A percentile compares a stretch with the other conserved stretches of the same genome.
These are phyloP conservation scores for Pichia californica DNA, from an alignment of 805 yeast species.

Conservation along the genomic window DNA sequence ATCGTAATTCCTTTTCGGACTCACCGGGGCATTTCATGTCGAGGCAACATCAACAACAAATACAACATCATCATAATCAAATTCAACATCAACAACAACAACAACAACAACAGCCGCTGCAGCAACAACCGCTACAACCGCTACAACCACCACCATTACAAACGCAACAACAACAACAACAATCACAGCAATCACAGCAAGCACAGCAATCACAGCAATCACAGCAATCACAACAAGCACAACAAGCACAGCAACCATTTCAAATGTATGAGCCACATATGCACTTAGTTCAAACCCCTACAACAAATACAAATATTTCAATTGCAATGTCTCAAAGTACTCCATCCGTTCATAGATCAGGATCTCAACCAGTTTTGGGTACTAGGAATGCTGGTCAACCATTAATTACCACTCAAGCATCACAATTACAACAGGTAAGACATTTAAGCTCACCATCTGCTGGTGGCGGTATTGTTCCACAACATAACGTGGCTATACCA, in stretches of 20 bases:
- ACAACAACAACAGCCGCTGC: neutral
- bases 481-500: constrained; percentile 7
- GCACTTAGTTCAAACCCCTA: neutral
- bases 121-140: neutral
- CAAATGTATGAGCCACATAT: neutral
- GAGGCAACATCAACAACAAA: neutral
- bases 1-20: constrained; percentile 10
- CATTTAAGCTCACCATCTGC: constrained; percentile 1
- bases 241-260: neutral
- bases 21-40: neutral
- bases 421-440: neutral
- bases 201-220: neutral
- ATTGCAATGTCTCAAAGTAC: neutral
- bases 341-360: neutral
- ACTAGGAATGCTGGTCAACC: neutral
- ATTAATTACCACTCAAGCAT: constrained; percentile 3
- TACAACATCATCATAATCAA: neutral
- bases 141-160: no score
- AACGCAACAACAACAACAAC: neutral
- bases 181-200: neutral
- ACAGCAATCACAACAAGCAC: neutral
- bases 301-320: neutral
- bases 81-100: neutral
- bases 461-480: neutral
- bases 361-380: neutral